Conservation (phyloP, 176 grass and related monocot genomes). For the Saccharum spontaneum region DNA sequence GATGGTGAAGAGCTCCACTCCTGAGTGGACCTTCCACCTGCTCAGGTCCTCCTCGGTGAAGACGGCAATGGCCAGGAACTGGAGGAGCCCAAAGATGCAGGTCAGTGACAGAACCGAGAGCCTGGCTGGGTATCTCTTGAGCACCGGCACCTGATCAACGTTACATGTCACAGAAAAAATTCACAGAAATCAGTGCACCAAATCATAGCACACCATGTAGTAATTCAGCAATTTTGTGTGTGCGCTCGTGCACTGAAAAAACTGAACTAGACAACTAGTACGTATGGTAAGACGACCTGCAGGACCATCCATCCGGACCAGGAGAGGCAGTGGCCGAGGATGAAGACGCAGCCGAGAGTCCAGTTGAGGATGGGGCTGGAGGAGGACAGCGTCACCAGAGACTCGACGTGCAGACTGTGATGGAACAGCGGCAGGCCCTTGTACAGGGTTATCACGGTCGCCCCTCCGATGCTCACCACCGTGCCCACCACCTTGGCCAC, state of each 20-base stretch:
- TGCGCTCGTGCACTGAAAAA: not conserved
- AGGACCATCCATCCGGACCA: slow-evolving; percentile 98
- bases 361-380: slow-evolving; percentile 74
- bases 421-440: slow-evolving; percentile 81
- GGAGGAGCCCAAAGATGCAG: slow-evolving; percentile 78
- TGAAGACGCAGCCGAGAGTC: slow-evolving; percentile 86
- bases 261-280: not conserved
- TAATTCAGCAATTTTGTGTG: not conserved
- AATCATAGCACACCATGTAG: not conserved
- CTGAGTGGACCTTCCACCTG: slow-evolving; percentile 80
- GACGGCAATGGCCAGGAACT: slow-evolving; percentile 73
- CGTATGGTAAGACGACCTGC: not conserved
- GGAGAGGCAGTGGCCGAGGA: slow-evolving; percentile 77
- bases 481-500: slow-evolving; percentile 85
- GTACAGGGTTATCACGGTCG: slow-evolving; percentile 87
- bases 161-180: not conserved
- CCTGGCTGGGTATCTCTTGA: slow-evolving; percentile 86
- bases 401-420: slow-evolving; percentile 32
- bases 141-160: slow-evolving; percentile 59
- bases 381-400: slow-evolving; percentile 25
- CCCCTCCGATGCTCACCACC: slow-evolving; percentile 83
- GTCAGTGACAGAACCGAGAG: slow-evolving; percentile 75
- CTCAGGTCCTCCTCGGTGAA: slow-evolving; percentile 75
- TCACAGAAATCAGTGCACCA: not conserved
- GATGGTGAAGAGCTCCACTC: slow-evolving; percentile 77